These are phyloP conservation scores for Euphorbia peplus DNA, from an alignment of 345 rosid genomes.

Conservation along the genomic window DNA sequence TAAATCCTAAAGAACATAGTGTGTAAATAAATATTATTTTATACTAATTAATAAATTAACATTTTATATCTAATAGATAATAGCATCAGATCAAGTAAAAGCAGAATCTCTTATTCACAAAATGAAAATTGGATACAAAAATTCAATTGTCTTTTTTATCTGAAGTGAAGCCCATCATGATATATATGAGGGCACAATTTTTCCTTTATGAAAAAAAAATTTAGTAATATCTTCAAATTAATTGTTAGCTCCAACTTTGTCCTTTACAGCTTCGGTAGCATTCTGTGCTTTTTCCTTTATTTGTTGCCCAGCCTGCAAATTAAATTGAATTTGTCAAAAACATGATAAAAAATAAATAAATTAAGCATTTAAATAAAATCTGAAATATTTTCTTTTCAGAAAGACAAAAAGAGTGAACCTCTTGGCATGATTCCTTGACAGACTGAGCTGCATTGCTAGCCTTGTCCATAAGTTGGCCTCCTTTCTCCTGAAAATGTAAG, in stretches of 20 bases:
- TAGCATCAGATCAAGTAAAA: too few species aligned
- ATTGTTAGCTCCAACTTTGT: slow-evolving; percentile 25
- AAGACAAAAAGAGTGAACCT: slow-evolving; percentile 7
- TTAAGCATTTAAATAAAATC: not conserved
- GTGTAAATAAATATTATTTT: too few species aligned
- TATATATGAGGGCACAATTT: too few species aligned
- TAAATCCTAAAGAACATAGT: too few species aligned
- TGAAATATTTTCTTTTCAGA: not conserved
- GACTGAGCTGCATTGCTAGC: slow-evolving; percentile 22
- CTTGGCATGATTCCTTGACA: slow-evolving; percentile 30
- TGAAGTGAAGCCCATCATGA: too few species aligned
- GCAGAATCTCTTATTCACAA: too few species aligned
- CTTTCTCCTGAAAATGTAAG: slow-evolving; percentile 25
- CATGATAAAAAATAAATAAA: too few species aligned
- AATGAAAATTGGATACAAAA: too few species aligned
- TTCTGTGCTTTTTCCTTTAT: slow-evolving; percentile 29
- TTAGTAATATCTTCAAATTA: slow-evolving; percentile 5
- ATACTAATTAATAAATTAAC: too few species aligned
- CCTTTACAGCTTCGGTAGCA: slow-evolving; percentile 32
- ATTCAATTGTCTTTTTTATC: too few species aligned
- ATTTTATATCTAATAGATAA: too few species aligned
- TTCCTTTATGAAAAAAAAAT: too few species aligned
- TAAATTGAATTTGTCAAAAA: not conserved
- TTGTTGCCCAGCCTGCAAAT: slow-evolving; percentile 33
- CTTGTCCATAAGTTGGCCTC: slow-evolving; percentile 22